Percentiles rank a stretch among this genome's conserved stretches.
phyloP scores from a whole-genome alignment of 345 rosid species.

The Sonneratia alba region DNA sequence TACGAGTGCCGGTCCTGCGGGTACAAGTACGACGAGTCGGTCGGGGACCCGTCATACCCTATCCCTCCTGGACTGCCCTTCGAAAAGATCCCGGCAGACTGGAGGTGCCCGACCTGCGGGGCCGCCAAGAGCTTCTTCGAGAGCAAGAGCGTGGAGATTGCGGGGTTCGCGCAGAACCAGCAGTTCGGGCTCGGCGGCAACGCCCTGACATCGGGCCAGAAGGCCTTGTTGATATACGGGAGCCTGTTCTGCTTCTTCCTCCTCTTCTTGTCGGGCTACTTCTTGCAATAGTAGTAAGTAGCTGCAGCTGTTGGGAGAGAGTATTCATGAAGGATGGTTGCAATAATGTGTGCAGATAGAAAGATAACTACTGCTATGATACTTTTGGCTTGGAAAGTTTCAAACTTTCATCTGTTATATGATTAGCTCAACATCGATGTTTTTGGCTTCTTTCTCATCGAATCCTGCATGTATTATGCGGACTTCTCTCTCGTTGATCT shows the following conservation, averaged over 20 bases:
- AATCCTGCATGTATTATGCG: not conserved
- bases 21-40: constrained; percentile 73
- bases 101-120: constrained; percentile 96
- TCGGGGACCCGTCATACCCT: constrained; percentile 83
- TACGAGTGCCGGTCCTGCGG: constrained; percentile 96
- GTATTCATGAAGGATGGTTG: not conserved
- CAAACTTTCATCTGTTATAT: not conserved
- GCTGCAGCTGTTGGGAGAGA: no score
- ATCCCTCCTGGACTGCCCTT: constrained; percentile 81
- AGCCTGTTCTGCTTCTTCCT: constrained; percentile 52
- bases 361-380: not conserved
- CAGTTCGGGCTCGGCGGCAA: constrained; percentile 85
- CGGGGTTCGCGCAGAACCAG: constrained; percentile 96
- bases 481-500: no score
- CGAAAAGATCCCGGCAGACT: constrained; percentile 70
- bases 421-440: not conserved
- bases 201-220: constrained; percentile 82
- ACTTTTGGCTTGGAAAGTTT: not conserved
- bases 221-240: constrained; percentile 75
- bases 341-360: constrained; percentile 2
- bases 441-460: not conserved
- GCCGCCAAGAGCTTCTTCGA: constrained; percentile 74
- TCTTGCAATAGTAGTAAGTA: constrained; percentile 38
- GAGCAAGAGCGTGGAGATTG: constrained; percentile 93
- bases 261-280: constrained; percentile 75